Evolutionary conservation across 805 yeast genomes (phyloP).

Genomic region (Yamadazyma scolyti): DNA sequence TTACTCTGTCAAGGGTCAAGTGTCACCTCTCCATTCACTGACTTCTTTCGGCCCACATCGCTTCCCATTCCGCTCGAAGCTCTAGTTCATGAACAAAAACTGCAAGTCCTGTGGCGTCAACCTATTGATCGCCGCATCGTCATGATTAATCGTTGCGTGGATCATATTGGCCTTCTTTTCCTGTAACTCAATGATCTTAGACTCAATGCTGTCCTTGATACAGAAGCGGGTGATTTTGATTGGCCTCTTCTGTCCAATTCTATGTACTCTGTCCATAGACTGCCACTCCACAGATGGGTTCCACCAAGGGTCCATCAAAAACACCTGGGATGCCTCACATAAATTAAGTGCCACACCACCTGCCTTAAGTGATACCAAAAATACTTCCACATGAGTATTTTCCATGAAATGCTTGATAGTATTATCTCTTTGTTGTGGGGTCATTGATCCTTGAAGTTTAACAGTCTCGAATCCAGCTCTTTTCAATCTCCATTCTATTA

Average conservation of each 20-base stretch:
- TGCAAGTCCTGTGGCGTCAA: constrained; percentile 93
- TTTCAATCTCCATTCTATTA: constrained; percentile 92
- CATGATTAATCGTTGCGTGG: constrained; percentile 91
- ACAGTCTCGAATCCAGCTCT: constrained; percentile 95
- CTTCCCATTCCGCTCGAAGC: not conserved
- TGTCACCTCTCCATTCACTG: too few relatives aligned
- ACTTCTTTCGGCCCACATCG: not conserved
- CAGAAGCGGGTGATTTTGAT: constrained; percentile 89
- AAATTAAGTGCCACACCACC: constrained; percentile 98
- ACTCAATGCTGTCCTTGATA: constrained; percentile 95
- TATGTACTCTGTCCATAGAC: constrained; percentile 95
- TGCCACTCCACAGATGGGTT: constrained; percentile 99
- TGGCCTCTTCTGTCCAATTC: constrained; percentile 95
- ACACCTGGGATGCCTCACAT: constrained; percentile 96
- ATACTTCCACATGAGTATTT: constrained; percentile 87
- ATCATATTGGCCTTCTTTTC: constrained; percentile 98
- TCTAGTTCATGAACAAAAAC: constrained; percentile 80
- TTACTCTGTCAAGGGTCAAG: too few relatives aligned
- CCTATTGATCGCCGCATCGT: constrained; percentile 83
- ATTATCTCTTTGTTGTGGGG: constrained; percentile 91
- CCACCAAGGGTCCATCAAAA: constrained; percentile 98
- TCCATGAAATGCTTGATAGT: constrained; percentile 91
- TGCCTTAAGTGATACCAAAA: constrained; percentile 91
- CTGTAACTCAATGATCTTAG: constrained; percentile 91
- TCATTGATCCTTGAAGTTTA: constrained; percentile 93